Percentiles rank a stretch among this genome's conserved stretches.
These are phyloP conservation scores for Penicillium oxalicum DNA, from an alignment of 2,329 filamentous ascomycete species.

Conservation along the genomic window DNA sequence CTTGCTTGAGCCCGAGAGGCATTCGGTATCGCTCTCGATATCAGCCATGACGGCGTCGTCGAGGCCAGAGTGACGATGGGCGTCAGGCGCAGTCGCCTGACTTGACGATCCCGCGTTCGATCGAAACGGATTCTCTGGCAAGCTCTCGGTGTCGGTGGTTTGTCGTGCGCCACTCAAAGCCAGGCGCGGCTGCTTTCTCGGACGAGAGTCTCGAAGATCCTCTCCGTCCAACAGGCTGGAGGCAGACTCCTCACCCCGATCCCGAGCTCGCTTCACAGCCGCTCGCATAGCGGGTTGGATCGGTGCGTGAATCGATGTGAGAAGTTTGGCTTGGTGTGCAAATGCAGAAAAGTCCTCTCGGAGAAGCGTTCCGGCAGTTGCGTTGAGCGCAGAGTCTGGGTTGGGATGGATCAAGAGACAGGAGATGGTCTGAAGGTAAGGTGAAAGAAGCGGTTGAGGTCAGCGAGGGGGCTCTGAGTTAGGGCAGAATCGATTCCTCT, in stretches of 20 bases:
- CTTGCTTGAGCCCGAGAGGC: conserved; percentile 36
- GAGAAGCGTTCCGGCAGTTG: conserved; percentile 53
- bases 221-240: conserved; percentile 21
- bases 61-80: not conserved
- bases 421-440: conserved; percentile 46
- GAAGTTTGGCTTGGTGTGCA: conserved; percentile 52
- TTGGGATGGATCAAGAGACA: conserved; percentile 60
- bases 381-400: conserved; percentile 58
- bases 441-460: not conserved
- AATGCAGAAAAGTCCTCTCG: conserved; percentile 56
- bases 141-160: conserved; percentile 6
- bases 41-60: conserved; percentile 13
- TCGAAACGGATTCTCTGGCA: not conserved
- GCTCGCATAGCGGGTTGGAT: conserved; percentile 43
- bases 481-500: not conserved
- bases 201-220: conserved; percentile 12
- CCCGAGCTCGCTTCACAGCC: conserved; percentile 49
- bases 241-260: conserved; percentile 46
- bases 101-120: not conserved
- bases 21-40: conserved; percentile 13
- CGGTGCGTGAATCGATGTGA: conserved; percentile 57
- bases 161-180: conserved; percentile 10
- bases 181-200: conserved; percentile 12
- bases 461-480: not conserved
- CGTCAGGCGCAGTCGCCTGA: conserved; percentile 2